These are phyloP conservation scores for Pythium monospermum DNA, from an alignment of 352 stramenopile species.

Conservation along the genomic window DNA sequence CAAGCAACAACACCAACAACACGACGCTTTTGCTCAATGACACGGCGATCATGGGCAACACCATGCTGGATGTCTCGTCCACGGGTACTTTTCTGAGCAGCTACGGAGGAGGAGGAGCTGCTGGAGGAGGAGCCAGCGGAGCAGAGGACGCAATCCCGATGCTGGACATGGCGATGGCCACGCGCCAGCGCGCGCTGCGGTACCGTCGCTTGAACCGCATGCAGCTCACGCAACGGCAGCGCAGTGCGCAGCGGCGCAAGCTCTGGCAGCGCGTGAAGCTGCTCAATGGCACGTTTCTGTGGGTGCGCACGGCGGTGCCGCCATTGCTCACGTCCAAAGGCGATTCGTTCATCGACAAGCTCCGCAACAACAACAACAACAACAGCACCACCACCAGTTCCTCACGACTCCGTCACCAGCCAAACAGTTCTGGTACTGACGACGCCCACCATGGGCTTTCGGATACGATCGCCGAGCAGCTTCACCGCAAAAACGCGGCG, in stretches of 20 bases:
- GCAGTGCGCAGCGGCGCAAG: slow-evolving; percentile 27
- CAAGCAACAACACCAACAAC: slow-evolving; percentile 22
- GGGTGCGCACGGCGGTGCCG: slow-evolving; percentile 28
- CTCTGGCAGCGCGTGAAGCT: slow-evolving; percentile 38
- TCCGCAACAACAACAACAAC: slow-evolving; percentile 27
- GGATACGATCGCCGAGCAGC: slow-evolving; percentile 28
- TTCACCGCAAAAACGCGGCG: slow-evolving; percentile 40
- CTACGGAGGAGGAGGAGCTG: no score
- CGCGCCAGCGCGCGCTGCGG: slow-evolving; percentile 31
- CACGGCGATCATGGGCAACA: neutral
- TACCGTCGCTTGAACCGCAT: slow-evolving; percentile 37
- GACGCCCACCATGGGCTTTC: slow-evolving; percentile 7
- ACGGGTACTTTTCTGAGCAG: neutral
- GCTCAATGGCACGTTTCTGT: slow-evolving; percentile 30
- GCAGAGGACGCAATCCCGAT: slow-evolving; percentile 1
- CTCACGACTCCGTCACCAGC: slow-evolving; percentile 15
- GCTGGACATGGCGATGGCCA: slow-evolving; percentile 20
- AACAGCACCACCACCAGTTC: neutral
- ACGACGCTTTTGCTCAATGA: slow-evolving; percentile 18
- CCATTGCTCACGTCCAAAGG: slow-evolving; percentile 18
- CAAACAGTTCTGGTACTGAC: neutral
- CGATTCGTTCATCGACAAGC: slow-evolving; percentile 22
- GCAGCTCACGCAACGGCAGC: slow-evolving; percentile 38
- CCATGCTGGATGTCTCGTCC: neutral
- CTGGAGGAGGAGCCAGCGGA: no score